phyloP scores from a whole-genome alignment of 164 flowering plant genomes.

The Piper betle region DNA sequence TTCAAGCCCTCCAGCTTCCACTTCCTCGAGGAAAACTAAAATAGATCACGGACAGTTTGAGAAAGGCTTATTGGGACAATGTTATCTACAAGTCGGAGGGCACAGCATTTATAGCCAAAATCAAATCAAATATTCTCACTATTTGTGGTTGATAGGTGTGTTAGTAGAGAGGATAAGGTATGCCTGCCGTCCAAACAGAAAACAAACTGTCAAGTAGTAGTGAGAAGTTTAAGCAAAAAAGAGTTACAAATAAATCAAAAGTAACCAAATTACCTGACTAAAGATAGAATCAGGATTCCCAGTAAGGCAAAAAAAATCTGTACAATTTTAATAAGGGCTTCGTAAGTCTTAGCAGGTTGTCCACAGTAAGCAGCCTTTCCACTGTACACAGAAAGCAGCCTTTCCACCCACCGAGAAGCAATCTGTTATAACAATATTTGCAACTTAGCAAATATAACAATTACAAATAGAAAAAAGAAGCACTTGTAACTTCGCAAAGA shows the following conservation, averaged over 20 bases:
- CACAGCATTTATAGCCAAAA: no score
- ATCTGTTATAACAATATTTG: neutral
- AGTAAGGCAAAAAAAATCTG: neutral
- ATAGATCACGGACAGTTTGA: neutral
- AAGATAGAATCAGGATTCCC: neutral
- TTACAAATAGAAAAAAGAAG: no score
- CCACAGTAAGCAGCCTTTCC: neutral
- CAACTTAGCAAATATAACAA: neutral
- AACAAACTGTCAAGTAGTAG: neutral
- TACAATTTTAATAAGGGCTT: neutral
- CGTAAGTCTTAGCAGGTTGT: neutral
- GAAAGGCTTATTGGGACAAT: no score
- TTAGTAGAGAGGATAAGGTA: neutral
- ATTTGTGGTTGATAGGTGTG: no score
- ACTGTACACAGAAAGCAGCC: neutral
- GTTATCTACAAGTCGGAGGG: no score
- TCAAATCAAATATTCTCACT: no score
- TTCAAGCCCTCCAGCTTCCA: neutral
- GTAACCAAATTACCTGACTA: neutral
- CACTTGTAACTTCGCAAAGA: no score
- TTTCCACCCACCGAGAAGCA: neutral
- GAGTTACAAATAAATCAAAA: no score
- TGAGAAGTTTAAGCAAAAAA: neutral
- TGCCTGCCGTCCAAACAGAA: neutral
- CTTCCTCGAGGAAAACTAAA: neutral